These are phyloP conservation scores for Irpex sp. DNA, from an alignment of 1,284 basidiomycete species.

Conservation along the genomic window DNA sequence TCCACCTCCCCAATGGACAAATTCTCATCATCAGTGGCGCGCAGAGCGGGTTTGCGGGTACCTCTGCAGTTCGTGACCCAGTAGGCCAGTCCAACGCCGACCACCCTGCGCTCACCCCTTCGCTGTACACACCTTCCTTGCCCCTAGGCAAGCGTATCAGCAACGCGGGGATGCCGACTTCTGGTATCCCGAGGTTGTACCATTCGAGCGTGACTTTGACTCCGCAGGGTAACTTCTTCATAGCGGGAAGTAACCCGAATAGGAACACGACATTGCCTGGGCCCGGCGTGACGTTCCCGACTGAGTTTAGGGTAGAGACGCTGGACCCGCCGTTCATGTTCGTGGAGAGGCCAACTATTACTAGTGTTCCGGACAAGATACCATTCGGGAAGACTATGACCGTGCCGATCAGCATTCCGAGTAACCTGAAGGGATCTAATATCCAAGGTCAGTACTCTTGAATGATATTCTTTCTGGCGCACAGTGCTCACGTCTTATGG, in stretches of 20 bases:
- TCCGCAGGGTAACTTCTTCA: slow-evolving; percentile 40
- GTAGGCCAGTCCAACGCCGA: slow-evolving; percentile 44
- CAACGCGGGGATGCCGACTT: slow-evolving; percentile 40
- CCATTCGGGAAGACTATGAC: slow-evolving; percentile 37
- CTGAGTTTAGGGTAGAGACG: slow-evolving; percentile 47
- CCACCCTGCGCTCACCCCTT: slow-evolving; percentile 39
- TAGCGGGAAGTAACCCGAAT: slow-evolving; percentile 52
- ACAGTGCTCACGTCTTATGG: not conserved
- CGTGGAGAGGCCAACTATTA: slow-evolving; percentile 32
- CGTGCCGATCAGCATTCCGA: slow-evolving; percentile 32
- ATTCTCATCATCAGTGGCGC: slow-evolving; percentile 48
- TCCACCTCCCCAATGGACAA: slow-evolving; percentile 52
- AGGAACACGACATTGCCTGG: slow-evolving; percentile 24
- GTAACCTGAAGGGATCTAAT: slow-evolving; percentile 19
- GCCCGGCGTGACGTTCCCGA: slow-evolving; percentile 26
- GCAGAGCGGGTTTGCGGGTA: slow-evolving; percentile 43
- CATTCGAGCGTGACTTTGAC: slow-evolving; percentile 40
- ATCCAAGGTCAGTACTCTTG: slow-evolving; percentile 21
- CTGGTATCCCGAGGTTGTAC: slow-evolving; percentile 41
- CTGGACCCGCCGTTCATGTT: slow-evolving; percentile 44
- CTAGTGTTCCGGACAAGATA: slow-evolving; percentile 35
- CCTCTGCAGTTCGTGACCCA: slow-evolving; percentile 23
- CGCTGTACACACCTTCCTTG: slow-evolving; percentile 46
- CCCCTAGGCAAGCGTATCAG: slow-evolving; percentile 45
- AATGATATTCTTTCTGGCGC: not conserved